Evolutionary conservation across 495 filamentous ascomycete genomes (phyloP).

Genomic region (Daldinia loculata): DNA sequence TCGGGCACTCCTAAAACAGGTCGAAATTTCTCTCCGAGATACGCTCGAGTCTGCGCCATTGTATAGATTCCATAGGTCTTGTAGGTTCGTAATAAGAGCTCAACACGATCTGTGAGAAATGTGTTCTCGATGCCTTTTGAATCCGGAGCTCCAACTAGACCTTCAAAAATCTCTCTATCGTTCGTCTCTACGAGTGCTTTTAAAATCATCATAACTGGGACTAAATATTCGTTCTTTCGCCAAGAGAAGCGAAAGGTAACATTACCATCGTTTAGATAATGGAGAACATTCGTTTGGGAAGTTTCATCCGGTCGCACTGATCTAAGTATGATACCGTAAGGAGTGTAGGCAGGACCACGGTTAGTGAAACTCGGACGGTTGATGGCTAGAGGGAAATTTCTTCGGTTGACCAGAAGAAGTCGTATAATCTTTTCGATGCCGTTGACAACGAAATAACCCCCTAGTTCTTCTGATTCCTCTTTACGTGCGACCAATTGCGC

Average conservation of each 20-base stretch:
- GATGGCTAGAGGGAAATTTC: slow-evolving; percentile 96
- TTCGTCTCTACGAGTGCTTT: slow-evolving; percentile 97
- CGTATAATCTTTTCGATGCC: slow-evolving; percentile 97
- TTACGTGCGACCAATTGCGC: slow-evolving; percentile 82
- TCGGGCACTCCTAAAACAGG: slow-evolving; percentile 81
- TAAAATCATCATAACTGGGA: slow-evolving; percentile 94
- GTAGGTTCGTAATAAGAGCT: slow-evolving; percentile 90
- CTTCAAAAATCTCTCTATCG: slow-evolving; percentile 94
- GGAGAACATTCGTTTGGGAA: slow-evolving; percentile 95
- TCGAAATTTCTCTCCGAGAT: slow-evolving; percentile 88
- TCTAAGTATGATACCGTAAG: slow-evolving; percentile 88
- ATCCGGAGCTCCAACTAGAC: slow-evolving; percentile 74
- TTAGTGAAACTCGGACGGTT: slow-evolving; percentile 85
- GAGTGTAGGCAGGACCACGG: slow-evolving; percentile 84
- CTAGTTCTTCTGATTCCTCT: slow-evolving; percentile 92
- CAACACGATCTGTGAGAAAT: slow-evolving; percentile 93
- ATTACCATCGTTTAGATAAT: slow-evolving; percentile 95
- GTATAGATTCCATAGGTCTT: slow-evolving; percentile 86
- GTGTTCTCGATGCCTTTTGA: slow-evolving; percentile 84
- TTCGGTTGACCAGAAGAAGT: slow-evolving; percentile 83
- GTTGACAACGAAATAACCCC: slow-evolving; percentile 95
- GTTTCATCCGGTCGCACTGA: slow-evolving; percentile 95
- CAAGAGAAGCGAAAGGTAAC: slow-evolving; percentile 97
- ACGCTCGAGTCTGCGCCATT: slow-evolving; percentile 77
- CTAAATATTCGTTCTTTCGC: slow-evolving; percentile 94